Percentiles rank a stretch among this genome's conserved stretches.
Conservation (phyloP, 1,284 basidiomycete genomes). For the Schizophyllum amplum region DNA sequence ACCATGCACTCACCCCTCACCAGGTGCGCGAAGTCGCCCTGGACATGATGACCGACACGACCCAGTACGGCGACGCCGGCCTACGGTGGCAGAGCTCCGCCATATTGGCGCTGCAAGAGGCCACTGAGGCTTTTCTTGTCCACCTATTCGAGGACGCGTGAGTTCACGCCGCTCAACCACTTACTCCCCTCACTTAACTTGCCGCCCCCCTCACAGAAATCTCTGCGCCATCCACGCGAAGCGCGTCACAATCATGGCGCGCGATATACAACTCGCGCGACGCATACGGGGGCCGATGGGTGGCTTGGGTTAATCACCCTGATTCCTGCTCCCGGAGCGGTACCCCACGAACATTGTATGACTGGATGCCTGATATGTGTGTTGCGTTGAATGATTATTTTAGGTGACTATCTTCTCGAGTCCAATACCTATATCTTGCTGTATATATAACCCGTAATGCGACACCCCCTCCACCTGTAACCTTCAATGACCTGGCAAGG, state of each 20-base stretch:
- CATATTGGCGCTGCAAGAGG: slow-evolving; percentile 87
- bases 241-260: slow-evolving; percentile 97
- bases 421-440: slow-evolving; percentile 3
- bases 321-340: slow-evolving; percentile 2
- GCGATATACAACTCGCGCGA: slow-evolving; percentile 93
- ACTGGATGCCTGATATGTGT: neutral
- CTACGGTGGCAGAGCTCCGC: slow-evolving; percentile 91
- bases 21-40: slow-evolving; percentile 89
- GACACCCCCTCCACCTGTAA: neutral
- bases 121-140: slow-evolving; percentile 89
- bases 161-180: slow-evolving; percentile 27
- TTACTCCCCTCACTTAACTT: slow-evolving; percentile 4
- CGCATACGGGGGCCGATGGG: slow-evolving; percentile 87
- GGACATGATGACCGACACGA: slow-evolving; percentile 76
- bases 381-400: neutral
- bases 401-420: neutral
- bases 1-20: slow-evolving; percentile 1
- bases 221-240: slow-evolving; percentile 97
- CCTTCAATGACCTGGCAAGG: too few relatives aligned
- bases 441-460: slow-evolving; percentile 1
- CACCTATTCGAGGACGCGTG: slow-evolving; percentile 96
- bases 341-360: neutral
- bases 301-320: slow-evolving; percentile 30
- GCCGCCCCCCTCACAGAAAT: slow-evolving; percentile 45
- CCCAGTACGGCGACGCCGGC: slow-evolving; percentile 49